Evolutionary conservation across 768 basidiomycete genomes (phyloP), one percentile per base, ranked within the genome.

Genomic region (Grammothele lineata): DNA sequence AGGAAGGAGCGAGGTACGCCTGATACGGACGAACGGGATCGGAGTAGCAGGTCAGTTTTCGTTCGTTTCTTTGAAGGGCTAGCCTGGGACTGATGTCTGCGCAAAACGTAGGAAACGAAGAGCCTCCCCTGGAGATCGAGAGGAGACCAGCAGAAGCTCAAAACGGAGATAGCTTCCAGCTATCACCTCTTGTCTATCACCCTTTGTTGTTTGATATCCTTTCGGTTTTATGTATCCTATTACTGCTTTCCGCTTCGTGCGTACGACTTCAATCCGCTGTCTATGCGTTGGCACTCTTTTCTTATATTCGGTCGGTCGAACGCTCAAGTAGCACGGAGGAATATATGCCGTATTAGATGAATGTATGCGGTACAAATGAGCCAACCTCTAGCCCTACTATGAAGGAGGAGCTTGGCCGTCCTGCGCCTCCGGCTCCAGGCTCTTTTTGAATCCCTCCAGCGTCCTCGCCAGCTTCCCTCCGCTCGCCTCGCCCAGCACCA

Each of bases 81-180:
- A n/a, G n/a, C n/a, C n/a, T n/a, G n/a, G n/a, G n/a, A 5, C 30
- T 37, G 18, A 25, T 47, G 38, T 33, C 43, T 27, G 11, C 51
- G 35, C 52, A n/a, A n/a, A n/a, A n/a, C n/a, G n/a, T n/a, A 88
- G 86, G 62, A 88, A 88, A 70, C 79, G 86, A 52, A 71, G 86
- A 55, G 81, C 76, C 50, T 87, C 86, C 5, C 85, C 85, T n/a
- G 34, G 42, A 22, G 71, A 78, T 6, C 56, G 82, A 60, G 86
- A 87, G 37, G 86, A 87, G 40, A 61, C 70, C 30, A 60, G 70
- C 30, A 75, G 86, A 50, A 75, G 81, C 50, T 80, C 81, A 43
- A 87, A 87, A 69, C 76, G 85, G 55, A 81, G 85, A 55, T 59
- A 55, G 45, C 27, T n/a, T 44, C 18, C 14, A 15, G 19, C n/a